A percentile compares a stretch with the other conserved stretches of the same genome.
Evolutionary conservation across 192 early-diverging fungal species (phyloP).

Genomic region (Phycomyces blakesleeanus): DNA sequence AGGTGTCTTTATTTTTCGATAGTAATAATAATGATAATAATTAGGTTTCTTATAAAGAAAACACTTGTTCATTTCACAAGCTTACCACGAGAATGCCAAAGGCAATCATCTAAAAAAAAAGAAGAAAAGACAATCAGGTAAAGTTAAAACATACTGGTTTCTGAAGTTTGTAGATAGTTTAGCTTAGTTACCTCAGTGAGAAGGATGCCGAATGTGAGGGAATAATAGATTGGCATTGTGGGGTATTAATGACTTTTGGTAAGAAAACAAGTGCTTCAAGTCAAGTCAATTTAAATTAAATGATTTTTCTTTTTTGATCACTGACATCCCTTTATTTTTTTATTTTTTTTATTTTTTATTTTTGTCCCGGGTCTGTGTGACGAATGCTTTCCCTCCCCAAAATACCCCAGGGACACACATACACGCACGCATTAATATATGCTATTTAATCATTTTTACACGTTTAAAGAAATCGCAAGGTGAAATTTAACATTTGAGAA

Average conservation of each 20-base stretch:
- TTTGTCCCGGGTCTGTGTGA: not conserved
- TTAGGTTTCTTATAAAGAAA: not conserved
- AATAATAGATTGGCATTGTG: conserved; percentile 22
- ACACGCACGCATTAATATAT: no score
- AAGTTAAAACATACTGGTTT: no score
- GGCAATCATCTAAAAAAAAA: conserved; percentile 16
- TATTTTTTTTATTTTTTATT: not conserved
- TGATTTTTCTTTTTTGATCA: no score
- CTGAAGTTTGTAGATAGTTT: no score
- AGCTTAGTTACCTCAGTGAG: conserved; percentile 20
- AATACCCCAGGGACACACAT: no score
- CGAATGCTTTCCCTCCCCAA: no score
- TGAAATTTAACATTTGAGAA: no score
- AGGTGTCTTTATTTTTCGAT: conserved; percentile 35
- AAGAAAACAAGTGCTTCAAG: not conserved
- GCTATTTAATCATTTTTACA: no score
- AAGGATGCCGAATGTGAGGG: conserved; percentile 22
- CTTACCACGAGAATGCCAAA: conserved; percentile 26
- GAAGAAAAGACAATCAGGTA: not conserved
- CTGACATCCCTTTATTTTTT: not conserved
- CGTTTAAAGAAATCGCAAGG: no score
- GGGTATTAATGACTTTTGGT: not conserved
- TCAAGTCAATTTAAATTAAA: not conserved
- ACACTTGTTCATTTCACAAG: not conserved
- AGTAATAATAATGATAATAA: not conserved